Evolutionary conservation across 2,329 filamentous ascomycete species (phyloP).

Genomic region (Colletotrichum plurivorum): DNA sequence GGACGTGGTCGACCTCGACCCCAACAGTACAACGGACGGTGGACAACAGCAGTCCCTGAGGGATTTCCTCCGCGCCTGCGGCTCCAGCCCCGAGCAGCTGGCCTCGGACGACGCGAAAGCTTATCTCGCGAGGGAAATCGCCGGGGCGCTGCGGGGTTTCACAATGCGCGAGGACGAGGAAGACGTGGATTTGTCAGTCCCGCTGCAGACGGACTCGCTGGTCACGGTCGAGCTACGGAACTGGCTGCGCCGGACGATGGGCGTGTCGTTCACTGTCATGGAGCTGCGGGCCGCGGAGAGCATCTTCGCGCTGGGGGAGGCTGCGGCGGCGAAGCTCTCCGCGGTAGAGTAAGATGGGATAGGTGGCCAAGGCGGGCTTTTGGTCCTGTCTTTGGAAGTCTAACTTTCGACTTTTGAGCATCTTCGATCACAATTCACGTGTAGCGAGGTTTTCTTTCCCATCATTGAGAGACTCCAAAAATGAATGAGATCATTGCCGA

Average conservation of each 20-base stretch:
- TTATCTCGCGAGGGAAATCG: constrained; percentile 28
- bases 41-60: constrained; percentile 1
- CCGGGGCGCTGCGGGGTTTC: constrained; percentile 26
- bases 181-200: not conserved
- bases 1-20: not conserved
- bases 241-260: constrained; percentile 43
- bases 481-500: too few species aligned
- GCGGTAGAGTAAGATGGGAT: too few species aligned
- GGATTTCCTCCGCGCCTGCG: constrained; percentile 12
- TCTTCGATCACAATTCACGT: too few species aligned
- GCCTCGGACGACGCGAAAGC: constrained; percentile 8
- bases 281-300: constrained; percentile 30
- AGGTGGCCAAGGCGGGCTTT: too few species aligned
- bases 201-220: constrained; percentile 43
- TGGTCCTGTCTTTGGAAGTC: too few species aligned
- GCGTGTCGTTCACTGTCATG: constrained; percentile 30
- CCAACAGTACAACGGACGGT: not conserved
- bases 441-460: too few species aligned
- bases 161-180: constrained; percentile 38
- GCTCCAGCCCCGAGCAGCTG: constrained; percentile 3
- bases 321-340: constrained; percentile 13
- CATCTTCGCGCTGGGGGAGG: not conserved
- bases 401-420: too few species aligned
- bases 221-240: constrained; percentile 43
- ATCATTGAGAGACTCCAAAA: too few species aligned